phyloP scores from a whole-genome alignment of 1,284 basidiomycete genomes.

The Heterobasidion annosum region DNA sequence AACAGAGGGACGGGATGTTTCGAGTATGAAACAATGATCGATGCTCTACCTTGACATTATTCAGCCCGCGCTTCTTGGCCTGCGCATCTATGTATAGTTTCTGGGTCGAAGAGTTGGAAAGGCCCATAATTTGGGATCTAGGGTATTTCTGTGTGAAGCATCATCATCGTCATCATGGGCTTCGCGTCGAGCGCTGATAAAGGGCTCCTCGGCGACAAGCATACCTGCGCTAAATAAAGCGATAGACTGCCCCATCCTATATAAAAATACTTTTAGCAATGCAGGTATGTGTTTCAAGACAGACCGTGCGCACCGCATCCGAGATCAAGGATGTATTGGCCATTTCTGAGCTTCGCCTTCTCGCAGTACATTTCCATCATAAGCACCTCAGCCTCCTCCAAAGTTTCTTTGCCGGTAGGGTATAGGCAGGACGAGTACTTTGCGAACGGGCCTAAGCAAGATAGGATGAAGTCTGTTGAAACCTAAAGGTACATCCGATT shows the following conservation, averaged over 20 bases:
- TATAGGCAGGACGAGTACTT: slow-evolving; percentile 73
- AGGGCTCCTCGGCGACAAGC: slow-evolving; percentile 5
- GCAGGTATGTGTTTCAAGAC: slow-evolving; percentile 6
- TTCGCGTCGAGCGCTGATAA: neutral
- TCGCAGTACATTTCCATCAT: slow-evolving; percentile 69
- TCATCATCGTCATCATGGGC: neutral
- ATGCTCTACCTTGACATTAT: slow-evolving; percentile 41
- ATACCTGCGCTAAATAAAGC: slow-evolving; percentile 58
- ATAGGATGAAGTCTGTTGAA: slow-evolving; percentile 58
- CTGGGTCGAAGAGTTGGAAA: slow-evolving; percentile 70
- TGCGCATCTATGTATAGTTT: slow-evolving; percentile 56
- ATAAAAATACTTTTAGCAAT: neutral
- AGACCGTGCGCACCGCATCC: slow-evolving; percentile 67
- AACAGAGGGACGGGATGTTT: neutral
- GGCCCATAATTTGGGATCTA: slow-evolving; percentile 51
- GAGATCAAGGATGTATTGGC: slow-evolving; percentile 61
- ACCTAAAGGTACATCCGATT: slow-evolving; percentile 28
- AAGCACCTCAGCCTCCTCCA: slow-evolving; percentile 60
- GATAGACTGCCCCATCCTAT: slow-evolving; percentile 68
- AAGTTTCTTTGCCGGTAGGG: slow-evolving; percentile 53
- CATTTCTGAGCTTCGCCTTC: slow-evolving; percentile 59
- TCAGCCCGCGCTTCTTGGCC: slow-evolving; percentile 44
- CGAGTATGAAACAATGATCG: neutral
- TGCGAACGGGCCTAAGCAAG: slow-evolving; percentile 52
- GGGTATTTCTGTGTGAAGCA: slow-evolving; percentile 50